Evolutionary conservation across 495 filamentous ascomycete species (phyloP), one percentile per base, ranked within the genome.

Genomic region (Xylaria nigripes): DNA sequence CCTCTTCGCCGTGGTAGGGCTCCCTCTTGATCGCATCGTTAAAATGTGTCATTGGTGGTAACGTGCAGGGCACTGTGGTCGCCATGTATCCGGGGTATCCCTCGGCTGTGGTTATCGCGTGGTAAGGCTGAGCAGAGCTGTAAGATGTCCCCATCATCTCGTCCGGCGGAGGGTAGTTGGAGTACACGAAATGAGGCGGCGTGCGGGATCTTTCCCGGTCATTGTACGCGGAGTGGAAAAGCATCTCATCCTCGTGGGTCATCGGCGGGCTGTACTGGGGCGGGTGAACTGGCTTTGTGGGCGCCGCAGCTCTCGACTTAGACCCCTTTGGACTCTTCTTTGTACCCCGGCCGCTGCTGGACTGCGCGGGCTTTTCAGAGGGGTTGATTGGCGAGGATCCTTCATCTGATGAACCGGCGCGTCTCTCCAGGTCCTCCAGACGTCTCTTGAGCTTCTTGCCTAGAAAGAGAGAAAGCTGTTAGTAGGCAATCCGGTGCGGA

Each of bases 371-470:
- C 72, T 79, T 72, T 58, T 77, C 70, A 48, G 72, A 60, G 65
- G 71, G 61, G 6, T 57, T 27, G 43, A 71, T 68, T 10, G 64
- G 59, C 56, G 74, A 80, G 61, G 83, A 63, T 69, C 72, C 70
- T 76, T 82, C 76, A 32, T 91, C 93, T 49, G 85, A 84, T 18
- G 87, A 90, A 21, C 87, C 89, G 24, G 93, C 93, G 57, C 92
- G 81, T 61, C 90, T 81, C 77, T 98, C 93, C 50, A 98, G 83
- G 61, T 98, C 93, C 72, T 98, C 92, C 66, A 98, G 78, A 63
- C 92, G 83, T 70, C 87, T 89, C 87, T 98, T 98, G 53, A 98
- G 82, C 81, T 96, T 98, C 80, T 96, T 96, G 79, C 92, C 92
- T 97, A 68, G 52, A 60, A 19, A 30, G 44, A 7, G 13, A 30